These are phyloP conservation scores for Fusarium citri DNA, from an alignment of 2,329 filamentous ascomycete genomes.

Conservation along the genomic window DNA sequence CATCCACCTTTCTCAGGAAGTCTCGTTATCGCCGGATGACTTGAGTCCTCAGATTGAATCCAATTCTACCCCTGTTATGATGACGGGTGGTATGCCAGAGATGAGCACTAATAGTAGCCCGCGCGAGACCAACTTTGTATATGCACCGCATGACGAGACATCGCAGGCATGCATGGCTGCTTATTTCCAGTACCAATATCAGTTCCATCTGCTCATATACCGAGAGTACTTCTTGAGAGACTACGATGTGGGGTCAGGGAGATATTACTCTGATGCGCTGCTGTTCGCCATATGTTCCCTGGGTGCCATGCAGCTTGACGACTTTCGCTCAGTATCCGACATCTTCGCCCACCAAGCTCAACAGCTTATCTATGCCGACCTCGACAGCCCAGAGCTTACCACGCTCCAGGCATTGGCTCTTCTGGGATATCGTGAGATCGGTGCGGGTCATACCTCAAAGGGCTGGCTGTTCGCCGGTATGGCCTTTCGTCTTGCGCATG, in stretches of 20 bases:
- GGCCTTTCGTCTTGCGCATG: conserved; percentile 63
- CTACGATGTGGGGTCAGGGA: conserved; percentile 59
- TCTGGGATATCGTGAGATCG: conserved; percentile 60
- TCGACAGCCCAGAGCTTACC: conserved; percentile 61
- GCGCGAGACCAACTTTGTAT: conserved; percentile 48
- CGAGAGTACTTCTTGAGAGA: conserved; percentile 63
- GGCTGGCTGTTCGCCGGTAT: conserved; percentile 65
- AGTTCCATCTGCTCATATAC: conserved; percentile 63
- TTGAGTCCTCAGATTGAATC: conserved; percentile 28
- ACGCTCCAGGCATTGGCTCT: conserved; percentile 59
- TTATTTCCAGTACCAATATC: conserved; percentile 62
- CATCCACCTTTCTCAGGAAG: conserved; percentile 50
- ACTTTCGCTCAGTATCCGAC: conserved; percentile 54
- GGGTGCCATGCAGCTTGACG: conserved; percentile 60
- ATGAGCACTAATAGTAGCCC: conserved; percentile 35
- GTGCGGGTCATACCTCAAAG: conserved; percentile 60
- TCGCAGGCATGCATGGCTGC: conserved; percentile 59
- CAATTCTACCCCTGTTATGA: conserved; percentile 19
- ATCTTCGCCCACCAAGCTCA: conserved; percentile 60
- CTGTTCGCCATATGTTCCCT: conserved; percentile 62
- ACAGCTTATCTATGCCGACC: conserved; percentile 56
- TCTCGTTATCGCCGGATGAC: conserved; percentile 34
- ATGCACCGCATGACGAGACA: conserved; percentile 58
- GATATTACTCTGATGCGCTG: conserved; percentile 62
- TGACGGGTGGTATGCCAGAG: conserved; percentile 14